Evolutionary conservation across 2,329 filamentous ascomycete genomes (phyloP), one percentile per base, ranked within the genome.

Genomic region (Zopfia rhizophila): DNA sequence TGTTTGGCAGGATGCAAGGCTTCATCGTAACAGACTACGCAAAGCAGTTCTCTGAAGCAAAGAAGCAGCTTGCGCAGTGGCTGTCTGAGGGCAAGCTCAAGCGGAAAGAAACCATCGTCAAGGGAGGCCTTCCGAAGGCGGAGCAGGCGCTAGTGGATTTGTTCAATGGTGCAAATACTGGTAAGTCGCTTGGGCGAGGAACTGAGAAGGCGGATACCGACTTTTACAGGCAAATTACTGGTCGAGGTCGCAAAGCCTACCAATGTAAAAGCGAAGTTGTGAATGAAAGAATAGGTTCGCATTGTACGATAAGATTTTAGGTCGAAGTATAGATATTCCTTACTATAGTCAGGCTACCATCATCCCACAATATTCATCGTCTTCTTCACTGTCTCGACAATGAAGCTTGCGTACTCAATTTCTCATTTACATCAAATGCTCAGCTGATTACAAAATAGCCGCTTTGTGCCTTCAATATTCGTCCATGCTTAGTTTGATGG

Each of bases 21-120:
- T 91, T 92, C 71, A 86, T 91, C 51, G 81, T 90, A 36, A 82
- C 89, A 43, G 89, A 91, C 66, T 89, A 80, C 61, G 71, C 68
- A 4, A 73, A 80, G 39, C 77, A 86, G 60, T 88, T 81, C 64
- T 63, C 77, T 0, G 67, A 73, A 29, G 89, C 86, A 1, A 72
- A 81, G 55, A 75, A 80, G 63, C 78, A 90, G 58, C 73, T 91
- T 11, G 79, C 79, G 1, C 69, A 81, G 53, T 91, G 88, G 88
- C 65, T 90, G n/a, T 74, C 75, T 2, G 83, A 90, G 65, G 89
- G 89, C 37, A 89, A 72, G 73, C 70, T 92, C 53, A 84, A 89
- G 79, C 75, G 84, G 45, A 85, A 86, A 66, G 87, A 91, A 70
- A 86, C 85, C 2, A 81, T 92, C 45, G 70, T 91, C 50, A 81